Base-by-base conservation (phyloP, 768 basidiomycete species). In the Lentinula raphanica region DNA sequence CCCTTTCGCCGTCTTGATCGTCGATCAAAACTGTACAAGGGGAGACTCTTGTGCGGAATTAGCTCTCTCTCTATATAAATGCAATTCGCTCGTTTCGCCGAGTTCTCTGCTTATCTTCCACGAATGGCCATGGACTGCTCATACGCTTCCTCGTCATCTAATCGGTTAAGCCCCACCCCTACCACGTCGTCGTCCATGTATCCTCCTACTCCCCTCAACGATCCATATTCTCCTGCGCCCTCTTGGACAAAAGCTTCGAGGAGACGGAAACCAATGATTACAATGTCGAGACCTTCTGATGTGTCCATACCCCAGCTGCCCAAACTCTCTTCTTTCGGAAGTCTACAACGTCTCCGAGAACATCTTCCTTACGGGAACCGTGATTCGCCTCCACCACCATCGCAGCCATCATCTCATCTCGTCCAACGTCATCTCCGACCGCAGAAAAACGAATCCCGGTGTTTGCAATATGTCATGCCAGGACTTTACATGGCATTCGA, bases 401-500 rank as follows among this genome's bases (percentile, higher is more conserved):
- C 23, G 23, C 49, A 25, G 13, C 11, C 49, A 46, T 25, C 3
- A 4, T 31, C 35, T 15, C 31, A 28, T 23, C 27, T 29, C 29
- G 2, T 25, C n/a, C n/a, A 53, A 25, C 36, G 46, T 28, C n/a
- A 15, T 0, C 35, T 13, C 21, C 57, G 54, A 23, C 60, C 61
- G 32, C 39, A 54, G 45, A 39, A 48, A 42, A 59, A 60, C 53
- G 65, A 66, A 49, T 64, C 61, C 15, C 59, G 65, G 32, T 66
- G 65, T 46, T 56, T 61, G 31, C 65, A 66, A 44, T 59, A 60
- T 59, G 56, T 66, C 49, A 49, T 61, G 27, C 63, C 59, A 36
- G 65, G 63, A 5, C 59, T 66, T 25, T 64, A 49, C 63, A 56
- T 66, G 46, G 65, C 65, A 48, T 66, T 66, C 46, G 65, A 66